Evolutionary conservation across 176 grass and related monocot species (phyloP).

Genomic region (Carex myosuroides): DNA sequence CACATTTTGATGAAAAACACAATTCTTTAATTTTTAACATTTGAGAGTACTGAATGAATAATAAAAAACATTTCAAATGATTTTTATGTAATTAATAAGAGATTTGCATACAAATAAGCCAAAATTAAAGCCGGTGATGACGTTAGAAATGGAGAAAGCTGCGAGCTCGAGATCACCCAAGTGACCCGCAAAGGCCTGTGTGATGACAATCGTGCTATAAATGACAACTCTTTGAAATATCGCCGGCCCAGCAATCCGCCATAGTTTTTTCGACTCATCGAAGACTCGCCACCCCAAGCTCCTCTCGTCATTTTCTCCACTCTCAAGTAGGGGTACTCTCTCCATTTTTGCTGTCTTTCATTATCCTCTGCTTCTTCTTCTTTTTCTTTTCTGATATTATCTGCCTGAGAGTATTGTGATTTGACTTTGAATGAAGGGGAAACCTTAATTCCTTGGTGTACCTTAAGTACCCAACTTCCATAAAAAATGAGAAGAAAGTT

Average conservation of each 20-base stretch:
- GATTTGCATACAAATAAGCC: slow-evolving; percentile 35
- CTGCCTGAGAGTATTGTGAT: not conserved
- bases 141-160: slow-evolving; percentile 48
- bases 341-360: not conserved
- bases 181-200: slow-evolving; percentile 57
- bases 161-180: slow-evolving; percentile 64
- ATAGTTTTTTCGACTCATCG: slow-evolving; percentile 45
- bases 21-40: not conserved
- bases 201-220: slow-evolving; percentile 37
- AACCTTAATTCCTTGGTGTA: not conserved
- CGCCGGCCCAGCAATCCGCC: slow-evolving; percentile 46
- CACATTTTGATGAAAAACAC: not conserved
- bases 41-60: not conserved
- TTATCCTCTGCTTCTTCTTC: too few relatives aligned
- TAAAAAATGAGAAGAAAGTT: not conserved
- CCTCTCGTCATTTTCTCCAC: not conserved
- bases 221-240: slow-evolving; percentile 49
- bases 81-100: not conserved
- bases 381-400: not conserved
- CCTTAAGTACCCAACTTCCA: not conserved
- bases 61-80: not conserved
- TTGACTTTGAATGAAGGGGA: not conserved
- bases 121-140: slow-evolving; percentile 51
- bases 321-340: not conserved
- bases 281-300: slow-evolving; percentile 27